A percentile compares a stretch with the other conserved stretches of the same genome.
Conservation (phyloP, 352 stramenopile genomes). For the Phytophthora cactorum region DNA sequence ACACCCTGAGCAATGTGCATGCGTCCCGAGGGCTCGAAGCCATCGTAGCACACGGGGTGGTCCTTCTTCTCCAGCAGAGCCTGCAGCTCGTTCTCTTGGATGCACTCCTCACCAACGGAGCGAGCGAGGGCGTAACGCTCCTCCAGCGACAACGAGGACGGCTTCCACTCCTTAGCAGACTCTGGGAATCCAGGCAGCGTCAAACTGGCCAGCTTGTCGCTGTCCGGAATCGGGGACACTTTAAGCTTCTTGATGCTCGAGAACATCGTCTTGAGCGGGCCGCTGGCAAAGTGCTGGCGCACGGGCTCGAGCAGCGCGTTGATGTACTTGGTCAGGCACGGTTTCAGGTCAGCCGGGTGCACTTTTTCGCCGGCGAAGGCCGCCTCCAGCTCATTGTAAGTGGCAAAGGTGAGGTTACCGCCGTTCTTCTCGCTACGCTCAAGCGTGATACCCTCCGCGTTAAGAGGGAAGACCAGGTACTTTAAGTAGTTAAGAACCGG, state of each 20-base stretch:
- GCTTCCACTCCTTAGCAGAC: conserved; percentile 70
- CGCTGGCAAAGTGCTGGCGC: conserved; percentile 94
- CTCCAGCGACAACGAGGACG: conserved; percentile 79
- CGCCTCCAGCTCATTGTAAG: conserved; percentile 90
- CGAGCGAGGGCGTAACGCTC: conserved; percentile 81
- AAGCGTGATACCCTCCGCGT: conserved; percentile 70
- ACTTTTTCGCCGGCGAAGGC: conserved; percentile 93
- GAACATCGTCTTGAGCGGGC: conserved; percentile 96
- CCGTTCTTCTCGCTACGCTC: conserved; percentile 88
- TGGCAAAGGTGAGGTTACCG: conserved; percentile 89
- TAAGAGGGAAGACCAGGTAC: conserved; percentile 93
- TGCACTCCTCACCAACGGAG: conserved; percentile 93
- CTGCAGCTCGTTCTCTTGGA: conserved; percentile 91
- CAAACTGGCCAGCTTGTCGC: conserved; percentile 78
- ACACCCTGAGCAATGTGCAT: conserved; percentile 99
- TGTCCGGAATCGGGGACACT: conserved; percentile 62
- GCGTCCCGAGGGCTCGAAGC: conserved; percentile 98
- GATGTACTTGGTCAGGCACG: conserved; percentile 92
- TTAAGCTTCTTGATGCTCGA: conserved; percentile 93
- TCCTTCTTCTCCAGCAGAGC: conserved; percentile 89
- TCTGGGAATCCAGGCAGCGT: conserved; percentile 69
- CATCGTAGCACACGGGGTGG: conserved; percentile 96
- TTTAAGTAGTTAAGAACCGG: conserved; percentile 98
- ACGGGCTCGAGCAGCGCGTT: conserved; percentile 96
- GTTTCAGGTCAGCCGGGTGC: conserved; percentile 98